A percentile compares a stretch with the other conserved stretches of the same genome.
Conservation (phyloP, 306 rosid genomes). For the Potentilla sterilis region DNA sequence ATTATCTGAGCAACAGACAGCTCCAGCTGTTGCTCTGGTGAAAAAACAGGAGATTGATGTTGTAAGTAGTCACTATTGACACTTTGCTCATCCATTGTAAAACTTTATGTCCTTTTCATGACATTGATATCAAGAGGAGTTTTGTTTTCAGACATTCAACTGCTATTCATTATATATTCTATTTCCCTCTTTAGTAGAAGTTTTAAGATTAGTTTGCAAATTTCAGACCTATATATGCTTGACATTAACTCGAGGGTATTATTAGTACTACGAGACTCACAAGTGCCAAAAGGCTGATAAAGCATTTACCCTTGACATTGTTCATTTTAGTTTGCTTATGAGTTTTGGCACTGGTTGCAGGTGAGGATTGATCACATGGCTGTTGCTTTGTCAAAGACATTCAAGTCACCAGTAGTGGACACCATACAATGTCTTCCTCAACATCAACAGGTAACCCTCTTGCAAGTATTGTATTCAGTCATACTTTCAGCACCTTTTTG, state of each 20-base stretch:
- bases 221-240: neutral
- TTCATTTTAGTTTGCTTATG: neutral
- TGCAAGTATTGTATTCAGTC: constrained; percentile 1
- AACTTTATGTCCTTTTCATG: neutral
- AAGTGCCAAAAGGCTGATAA: neutral
- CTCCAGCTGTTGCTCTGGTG: constrained; percentile 29
- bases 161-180: too few species aligned
- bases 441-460: constrained; percentile 81
- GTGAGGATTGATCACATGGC: constrained; percentile 88
- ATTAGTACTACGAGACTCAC: neutral
- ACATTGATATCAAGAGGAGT: neutral
- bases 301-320: neutral
- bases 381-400: constrained; percentile 78
- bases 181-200: too few species aligned
- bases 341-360: constrained; percentile 44
- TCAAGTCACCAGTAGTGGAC: constrained; percentile 73
- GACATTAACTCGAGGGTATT: neutral
- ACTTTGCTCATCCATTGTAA: neutral
- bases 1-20: constrained; percentile 32
- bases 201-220: neutral
- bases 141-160: neutral
- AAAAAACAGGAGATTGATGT: constrained; percentile 44
- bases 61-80: constrained; percentile 40
- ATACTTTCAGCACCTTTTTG: neutral
- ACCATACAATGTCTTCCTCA: constrained; percentile 91